phyloP scores from a whole-genome alignment of 148 eudicot species.

The Nyssa sinensis region DNA sequence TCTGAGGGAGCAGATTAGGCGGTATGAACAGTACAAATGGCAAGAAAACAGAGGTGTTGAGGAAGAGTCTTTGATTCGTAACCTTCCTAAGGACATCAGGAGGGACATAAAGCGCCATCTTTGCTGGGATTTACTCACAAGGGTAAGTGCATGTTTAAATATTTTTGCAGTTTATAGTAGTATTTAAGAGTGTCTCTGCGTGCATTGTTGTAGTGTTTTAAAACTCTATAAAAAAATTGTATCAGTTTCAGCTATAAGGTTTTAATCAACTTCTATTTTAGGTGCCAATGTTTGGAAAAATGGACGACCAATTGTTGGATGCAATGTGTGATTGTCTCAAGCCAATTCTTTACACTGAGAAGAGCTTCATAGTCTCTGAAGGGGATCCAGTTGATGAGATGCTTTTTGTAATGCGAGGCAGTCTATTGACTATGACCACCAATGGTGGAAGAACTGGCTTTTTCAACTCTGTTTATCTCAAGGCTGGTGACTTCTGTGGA shows the following conservation, averaged over 20 bases:
- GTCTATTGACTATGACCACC: constrained; percentile 55
- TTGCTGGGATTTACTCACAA: constrained; percentile 53
- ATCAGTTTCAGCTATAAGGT: too few species aligned
- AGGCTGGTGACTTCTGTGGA: constrained; percentile 69
- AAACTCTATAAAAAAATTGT: not conserved
- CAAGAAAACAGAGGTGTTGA: constrained; percentile 31
- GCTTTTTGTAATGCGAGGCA: constrained; percentile 71
- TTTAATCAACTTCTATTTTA: constrained; percentile 11
- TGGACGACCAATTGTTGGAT: constrained; percentile 64
- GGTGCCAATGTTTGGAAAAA: constrained; percentile 79
- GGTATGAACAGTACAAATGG: constrained; percentile 33
- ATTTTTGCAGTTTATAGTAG: constrained; percentile 4
- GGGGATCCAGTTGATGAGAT: constrained; percentile 78
- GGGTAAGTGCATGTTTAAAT: constrained; percentile 34
- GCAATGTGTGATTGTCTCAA: constrained; percentile 65
- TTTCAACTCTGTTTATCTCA: constrained; percentile 53
- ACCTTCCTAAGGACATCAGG: constrained; percentile 71
- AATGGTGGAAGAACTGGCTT: constrained; percentile 78
- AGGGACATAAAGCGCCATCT: constrained; percentile 80
- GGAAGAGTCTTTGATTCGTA: constrained; percentile 33
- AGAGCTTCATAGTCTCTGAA: constrained; percentile 58
- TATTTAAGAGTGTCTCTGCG: not conserved
- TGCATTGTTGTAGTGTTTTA: too few species aligned
- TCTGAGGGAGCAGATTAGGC: constrained; percentile 20
- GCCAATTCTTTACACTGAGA: constrained; percentile 59